Evolutionary conservation across 2,329 filamentous ascomycete genomes (phyloP), one percentile per base, ranked within the genome.

Genomic region (Cladosporium halotolerans): DNA sequence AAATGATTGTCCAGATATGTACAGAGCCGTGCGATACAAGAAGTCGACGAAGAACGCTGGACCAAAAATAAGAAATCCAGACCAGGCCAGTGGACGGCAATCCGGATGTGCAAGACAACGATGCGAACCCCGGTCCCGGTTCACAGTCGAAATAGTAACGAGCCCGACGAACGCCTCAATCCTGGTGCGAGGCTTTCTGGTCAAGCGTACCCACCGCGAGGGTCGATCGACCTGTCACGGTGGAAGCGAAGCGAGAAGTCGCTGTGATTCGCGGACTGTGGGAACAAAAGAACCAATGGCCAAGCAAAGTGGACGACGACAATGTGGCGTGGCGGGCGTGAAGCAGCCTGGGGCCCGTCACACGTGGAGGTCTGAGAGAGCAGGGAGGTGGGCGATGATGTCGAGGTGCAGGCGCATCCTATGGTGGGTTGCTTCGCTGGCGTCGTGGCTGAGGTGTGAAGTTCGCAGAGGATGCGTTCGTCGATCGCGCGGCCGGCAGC

Each of bases 401-500:
- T 50, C 47, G 47, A 42, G 14, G 39, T 32, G 47, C 47, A 50
- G 47, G 16, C 28, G 40, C 36, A 49, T 49, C n/a, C 36, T 49
- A 23, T 28, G 46, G 46, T n/a, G 13, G 13, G 13, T 19, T 50
- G 47, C 47, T 50, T 50, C 47, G 47, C 47, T 50, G 47, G 47
- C 47, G 47, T 41, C 47, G 47, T 39, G 47, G 28, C 38, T 34
- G 41, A 50, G 31, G 13, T 34, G 5, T 31, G n/a, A 39, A 31
- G 47, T 50, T 50, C 39, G 47, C 47, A 43, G 38, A 44, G 13
- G 18, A 14, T 41, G 38, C 14, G n/a, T 34, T 32, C n/a, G 36
- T 38, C 36, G 33, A 13, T 9, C 9, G 33, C 11, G 36, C 36
- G 36, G 36, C 9, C 36, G 11, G 36, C 36, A 38, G 5, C 36